Base-by-base conservation (phyloP, 371 early-diverging fungal species). In the Mucor sp. region DNA sequence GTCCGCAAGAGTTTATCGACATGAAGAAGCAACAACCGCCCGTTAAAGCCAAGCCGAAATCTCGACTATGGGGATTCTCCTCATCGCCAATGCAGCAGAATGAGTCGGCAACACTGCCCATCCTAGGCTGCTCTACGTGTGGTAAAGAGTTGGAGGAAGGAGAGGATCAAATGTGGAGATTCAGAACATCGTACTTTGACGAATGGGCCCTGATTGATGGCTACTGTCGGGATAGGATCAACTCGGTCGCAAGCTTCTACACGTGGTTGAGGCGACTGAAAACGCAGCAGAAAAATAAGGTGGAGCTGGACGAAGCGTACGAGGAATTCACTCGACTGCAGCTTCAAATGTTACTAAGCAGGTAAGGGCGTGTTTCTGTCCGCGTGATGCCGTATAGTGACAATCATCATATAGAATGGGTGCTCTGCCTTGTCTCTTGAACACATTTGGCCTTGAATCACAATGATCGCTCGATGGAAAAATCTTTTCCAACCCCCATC, bases 171-270 rank as follows among this genome's bases (percentile, higher is more conserved):
- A 15, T 56, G 3, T 92, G 89, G 74, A 85, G 89, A 56, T 94
- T 94, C 74, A 83, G 87, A 21, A 85, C 92, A 47, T 87, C 92
- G 1, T 85, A 89, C 28, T 74, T 79, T 35, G 85, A 87, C 64
- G 89, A 91, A 14, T 94, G 94, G 93, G 77, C 85, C 15, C 88
- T 90, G 32, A 89, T 95, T 41, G 95, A 95, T 63, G 77, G 80
- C 7, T 81, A 84, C 57, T 96, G 96, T 72, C 88, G 94, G 12
- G 94, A 93, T 74, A 83, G 94, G 2, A 67, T 96, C 8, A 87
- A 92, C 8, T 89, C 95, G 11, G 93, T 88, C 9, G 89, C 91
- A 66, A 94, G 93, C 65, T 95, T 96, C 68, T 96, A 93, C 71
- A 83, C 84, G n/a, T 95, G 95, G 74, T 84, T 95, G 41, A 87